These are phyloP conservation scores for Monosporascus sp. DNA, from an alignment of 2,329 filamentous ascomycete species.

Conservation along the genomic window DNA sequence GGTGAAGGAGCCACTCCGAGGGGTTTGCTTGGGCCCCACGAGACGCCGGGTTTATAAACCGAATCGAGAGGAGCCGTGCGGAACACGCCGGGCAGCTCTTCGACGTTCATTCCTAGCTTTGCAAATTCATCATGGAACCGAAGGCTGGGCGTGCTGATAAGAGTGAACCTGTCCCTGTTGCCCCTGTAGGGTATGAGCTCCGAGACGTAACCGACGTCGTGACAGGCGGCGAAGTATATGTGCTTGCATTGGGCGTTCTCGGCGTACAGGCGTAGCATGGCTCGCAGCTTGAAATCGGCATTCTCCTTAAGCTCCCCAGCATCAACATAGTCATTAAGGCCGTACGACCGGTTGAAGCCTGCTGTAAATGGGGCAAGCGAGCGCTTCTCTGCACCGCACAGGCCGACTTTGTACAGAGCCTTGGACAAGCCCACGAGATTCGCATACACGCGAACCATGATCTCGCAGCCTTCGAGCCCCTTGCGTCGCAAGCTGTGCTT, in stretches of 20 bases:
- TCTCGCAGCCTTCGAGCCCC: constrained; percentile 44
- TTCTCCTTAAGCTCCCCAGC: constrained; percentile 57
- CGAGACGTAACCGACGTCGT: constrained; percentile 54
- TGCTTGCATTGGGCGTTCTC: constrained; percentile 59
- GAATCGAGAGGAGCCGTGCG: constrained; percentile 33
- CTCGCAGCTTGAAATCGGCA: constrained; percentile 56
- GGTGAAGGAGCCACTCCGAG: not conserved
- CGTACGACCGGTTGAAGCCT: constrained; percentile 52
- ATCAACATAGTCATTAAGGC: constrained; percentile 58
- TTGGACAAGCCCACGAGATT: constrained; percentile 51
- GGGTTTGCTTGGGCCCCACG: not conserved
- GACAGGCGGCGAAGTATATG: constrained; percentile 59
- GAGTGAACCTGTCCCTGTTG: constrained; percentile 47
- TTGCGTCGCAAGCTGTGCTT: constrained; percentile 41
- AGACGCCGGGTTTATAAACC: not conserved
- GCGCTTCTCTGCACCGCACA: constrained; percentile 50
- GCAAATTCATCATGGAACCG: constrained; percentile 49
- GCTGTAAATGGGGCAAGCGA: constrained; percentile 51
- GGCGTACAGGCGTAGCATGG: constrained; percentile 42
- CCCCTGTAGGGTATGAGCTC: constrained; percentile 49
- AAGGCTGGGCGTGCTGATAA: constrained; percentile 42
- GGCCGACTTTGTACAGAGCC: constrained; percentile 40
- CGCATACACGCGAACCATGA: constrained; percentile 53
- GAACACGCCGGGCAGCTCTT: constrained; percentile 50
- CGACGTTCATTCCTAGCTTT: constrained; percentile 44